Evolutionary conservation across 495 filamentous ascomycete genomes (phyloP).

Genomic region (Xylaria acuta): DNA sequence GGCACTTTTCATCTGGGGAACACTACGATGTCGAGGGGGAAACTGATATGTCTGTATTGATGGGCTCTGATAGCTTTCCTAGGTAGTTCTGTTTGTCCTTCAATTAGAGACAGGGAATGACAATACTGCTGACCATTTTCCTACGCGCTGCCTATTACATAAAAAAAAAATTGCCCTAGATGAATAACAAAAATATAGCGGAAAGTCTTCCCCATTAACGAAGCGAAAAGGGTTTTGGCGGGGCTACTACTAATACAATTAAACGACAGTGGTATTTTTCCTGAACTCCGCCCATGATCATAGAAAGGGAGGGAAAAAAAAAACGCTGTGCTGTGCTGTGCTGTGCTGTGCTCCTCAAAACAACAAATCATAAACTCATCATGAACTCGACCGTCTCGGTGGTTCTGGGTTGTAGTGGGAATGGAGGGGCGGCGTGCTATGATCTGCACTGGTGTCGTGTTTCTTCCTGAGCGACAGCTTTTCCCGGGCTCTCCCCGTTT

Average conservation of each 20-base stretch:
- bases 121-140: slow-evolving; percentile 12
- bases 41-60: slow-evolving; percentile 13
- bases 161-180: slow-evolving; percentile 1
- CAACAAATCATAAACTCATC: slow-evolving; percentile 27
- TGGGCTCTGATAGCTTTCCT: slow-evolving; percentile 4
- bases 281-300: slow-evolving; percentile 24
- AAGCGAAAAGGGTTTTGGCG: slow-evolving; percentile 24
- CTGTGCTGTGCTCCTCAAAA: slow-evolving; percentile 25
- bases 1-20: background rate
- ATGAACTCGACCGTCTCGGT: slow-evolving; percentile 20
- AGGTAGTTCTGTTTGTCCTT: slow-evolving; percentile 6
- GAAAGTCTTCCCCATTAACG: slow-evolving; percentile 3
- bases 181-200: background rate
- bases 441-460: slow-evolving; percentile 16
- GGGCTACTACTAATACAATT: slow-evolving; percentile 23
- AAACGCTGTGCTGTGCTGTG: too few relatives aligned
- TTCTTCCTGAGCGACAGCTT: slow-evolving; percentile 19
- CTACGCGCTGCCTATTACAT: background rate
- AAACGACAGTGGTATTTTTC: slow-evolving; percentile 25
- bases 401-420: slow-evolving; percentile 5
- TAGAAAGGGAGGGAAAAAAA: background rate
- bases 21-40: background rate
- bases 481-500: background rate
- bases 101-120: slow-evolving; percentile 19
- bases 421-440: slow-evolving; percentile 10